Conservation (phyloP, 345 rosid species). For the rapeseed (Brassica napus) region DNA sequence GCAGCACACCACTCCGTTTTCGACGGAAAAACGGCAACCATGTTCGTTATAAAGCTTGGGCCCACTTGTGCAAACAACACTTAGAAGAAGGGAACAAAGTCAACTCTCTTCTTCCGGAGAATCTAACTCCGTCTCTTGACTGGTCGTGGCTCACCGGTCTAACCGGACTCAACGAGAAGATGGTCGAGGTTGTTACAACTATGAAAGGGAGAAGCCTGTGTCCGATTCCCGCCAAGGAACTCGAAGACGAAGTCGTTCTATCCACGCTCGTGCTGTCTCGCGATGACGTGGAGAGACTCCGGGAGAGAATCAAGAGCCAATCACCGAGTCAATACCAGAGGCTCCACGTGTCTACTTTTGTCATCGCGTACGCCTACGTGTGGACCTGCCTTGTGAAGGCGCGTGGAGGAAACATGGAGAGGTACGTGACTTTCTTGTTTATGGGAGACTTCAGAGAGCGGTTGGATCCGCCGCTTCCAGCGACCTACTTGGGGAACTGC, state of each 20-base stretch:
- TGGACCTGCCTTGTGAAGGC: not conserved
- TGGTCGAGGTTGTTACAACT: not conserved
- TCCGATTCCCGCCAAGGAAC: not conserved
- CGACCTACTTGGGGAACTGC: conserved; percentile 33
- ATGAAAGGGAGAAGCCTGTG: conserved; percentile 19
- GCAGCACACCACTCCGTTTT: not conserved
- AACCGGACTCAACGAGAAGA: not conserved
- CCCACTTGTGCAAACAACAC: conserved; percentile 21
- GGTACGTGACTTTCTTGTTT: not conserved
- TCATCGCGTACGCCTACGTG: conserved; percentile 4
- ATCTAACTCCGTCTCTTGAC: conserved; percentile 13
- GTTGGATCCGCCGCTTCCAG: conserved; percentile 1
- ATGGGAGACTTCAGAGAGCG: not conserved
- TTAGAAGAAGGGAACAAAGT: not conserved
- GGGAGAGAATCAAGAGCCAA: conserved; percentile 20
- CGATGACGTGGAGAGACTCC: conserved; percentile 31
- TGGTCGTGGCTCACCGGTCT: not conserved
- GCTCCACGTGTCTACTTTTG: not conserved
- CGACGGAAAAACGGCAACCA: not conserved
- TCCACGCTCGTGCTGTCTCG: conserved; percentile 38
- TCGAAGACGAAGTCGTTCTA: conserved; percentile 15
- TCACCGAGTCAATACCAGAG: not conserved
- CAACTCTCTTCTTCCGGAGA: not conserved
- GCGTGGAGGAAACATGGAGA: not conserved
- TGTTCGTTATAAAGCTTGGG: conserved; percentile 42